Evolutionary conservation across 441 rosid species (phyloP).

Genomic region (Eutrema salsugineum): DNA sequence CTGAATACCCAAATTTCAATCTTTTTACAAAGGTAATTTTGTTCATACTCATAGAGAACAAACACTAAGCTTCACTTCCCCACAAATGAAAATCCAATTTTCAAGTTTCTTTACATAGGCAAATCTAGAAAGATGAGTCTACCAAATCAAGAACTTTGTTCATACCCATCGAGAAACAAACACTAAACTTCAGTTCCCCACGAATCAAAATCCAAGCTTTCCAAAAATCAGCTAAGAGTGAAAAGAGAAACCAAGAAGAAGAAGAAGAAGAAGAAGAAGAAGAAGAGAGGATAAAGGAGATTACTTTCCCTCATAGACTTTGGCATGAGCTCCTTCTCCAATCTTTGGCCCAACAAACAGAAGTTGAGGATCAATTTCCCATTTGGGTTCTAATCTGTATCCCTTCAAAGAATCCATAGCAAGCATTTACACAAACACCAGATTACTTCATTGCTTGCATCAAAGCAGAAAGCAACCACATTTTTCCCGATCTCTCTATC

Average conservation of each 20-base stretch:
- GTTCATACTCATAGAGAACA: neutral
- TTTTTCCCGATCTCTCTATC: conserved; percentile 24
- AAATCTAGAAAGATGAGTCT: neutral
- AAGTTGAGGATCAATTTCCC: conserved; percentile 64
- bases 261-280: neutral
- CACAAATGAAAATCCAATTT: neutral
- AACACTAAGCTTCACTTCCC: neutral
- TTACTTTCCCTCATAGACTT: conserved; percentile 75
- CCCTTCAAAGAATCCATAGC: conserved; percentile 61
- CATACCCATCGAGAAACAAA: neutral
- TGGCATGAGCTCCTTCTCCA: conserved; percentile 77
- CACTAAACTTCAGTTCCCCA: conserved; percentile 7
- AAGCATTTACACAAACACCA: conserved; percentile 24
- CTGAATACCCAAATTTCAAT: neutral
- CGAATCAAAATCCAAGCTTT: conserved; percentile 20
- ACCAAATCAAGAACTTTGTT: neutral
- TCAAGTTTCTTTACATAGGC: neutral
- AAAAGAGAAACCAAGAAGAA: neutral
- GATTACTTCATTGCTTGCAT: conserved; percentile 17
- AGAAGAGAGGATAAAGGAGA: conserved; percentile 15
- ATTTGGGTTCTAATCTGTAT: conserved; percentile 46
- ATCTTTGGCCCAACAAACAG: conserved; percentile 66
- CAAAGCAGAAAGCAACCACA: conserved; percentile 28
- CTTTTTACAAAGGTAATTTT: neutral
- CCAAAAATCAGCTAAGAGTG: neutral